Conservation (phyloP, 352 stramenopile genomes). For the Halophytophthora batemanensis region DNA sequence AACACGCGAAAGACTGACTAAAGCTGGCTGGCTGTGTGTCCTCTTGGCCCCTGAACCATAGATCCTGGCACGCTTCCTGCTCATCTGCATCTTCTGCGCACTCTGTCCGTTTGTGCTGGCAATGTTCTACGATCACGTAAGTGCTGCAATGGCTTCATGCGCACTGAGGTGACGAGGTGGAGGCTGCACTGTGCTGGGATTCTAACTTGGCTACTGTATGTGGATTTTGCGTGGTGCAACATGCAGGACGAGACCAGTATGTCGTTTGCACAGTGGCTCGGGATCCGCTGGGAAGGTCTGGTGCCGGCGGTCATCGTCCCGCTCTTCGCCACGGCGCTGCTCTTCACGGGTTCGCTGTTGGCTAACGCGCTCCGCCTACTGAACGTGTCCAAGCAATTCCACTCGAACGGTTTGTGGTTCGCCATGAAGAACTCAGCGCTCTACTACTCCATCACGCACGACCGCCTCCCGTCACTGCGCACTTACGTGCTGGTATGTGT, state of each 20-base stretch:
- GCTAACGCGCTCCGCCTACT: slow-evolving; percentile 73
- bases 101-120: slow-evolving; percentile 78
- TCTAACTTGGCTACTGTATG: slow-evolving; percentile 2
- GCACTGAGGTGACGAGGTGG: too few relatives aligned
- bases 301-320: slow-evolving; percentile 54
- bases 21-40: background rate
- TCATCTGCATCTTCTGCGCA: slow-evolving; percentile 87
- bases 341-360: slow-evolving; percentile 78
- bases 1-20: background rate
- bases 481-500: slow-evolving; percentile 75
- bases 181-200: slow-evolving; percentile 2
- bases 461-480: slow-evolving; percentile 71
- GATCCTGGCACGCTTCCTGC: slow-evolving; percentile 84
- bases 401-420: slow-evolving; percentile 67
- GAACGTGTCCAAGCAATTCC: slow-evolving; percentile 75
- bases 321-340: slow-evolving; percentile 62
- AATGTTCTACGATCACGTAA: slow-evolving; percentile 82
- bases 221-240: background rate
- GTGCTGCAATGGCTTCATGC: slow-evolving; percentile 5
- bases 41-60: slow-evolving; percentile 14
- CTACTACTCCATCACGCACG: slow-evolving; percentile 71
- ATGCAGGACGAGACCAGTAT: slow-evolving; percentile 69
- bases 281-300: slow-evolving; percentile 68
- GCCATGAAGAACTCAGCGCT: slow-evolving; percentile 82
- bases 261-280: slow-evolving; percentile 82